Evolutionary conservation across 1,284 basidiomycete species (phyloP).

Genomic region (Schizopora paradoxa): DNA sequence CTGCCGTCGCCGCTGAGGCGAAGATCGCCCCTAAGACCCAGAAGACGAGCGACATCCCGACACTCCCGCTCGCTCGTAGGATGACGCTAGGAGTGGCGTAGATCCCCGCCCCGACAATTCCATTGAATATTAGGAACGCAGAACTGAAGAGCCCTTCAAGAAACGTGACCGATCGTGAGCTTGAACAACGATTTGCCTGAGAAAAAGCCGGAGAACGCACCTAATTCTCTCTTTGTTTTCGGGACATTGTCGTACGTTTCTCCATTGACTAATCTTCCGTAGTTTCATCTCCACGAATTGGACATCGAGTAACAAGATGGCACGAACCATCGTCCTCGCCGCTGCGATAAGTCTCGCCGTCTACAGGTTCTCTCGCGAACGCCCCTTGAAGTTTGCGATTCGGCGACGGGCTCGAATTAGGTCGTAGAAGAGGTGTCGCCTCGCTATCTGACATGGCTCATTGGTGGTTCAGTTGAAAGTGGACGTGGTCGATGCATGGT

Average conservation of each 20-base stretch:
- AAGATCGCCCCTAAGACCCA: conserved; percentile 66
- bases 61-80: conserved; percentile 56
- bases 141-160: conserved; percentile 56
- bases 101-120: conserved; percentile 76
- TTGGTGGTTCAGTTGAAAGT: no score
- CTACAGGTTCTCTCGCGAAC: no score
- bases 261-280: no score
- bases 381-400: no score
- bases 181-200: background rate
- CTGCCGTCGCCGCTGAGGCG: conserved; percentile 57
- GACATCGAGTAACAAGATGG: no score
- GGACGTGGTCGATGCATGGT: no score
- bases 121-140: conserved; percentile 68
- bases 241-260: conserved; percentile 25
- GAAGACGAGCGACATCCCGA: conserved; percentile 59
- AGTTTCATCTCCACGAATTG: no score
- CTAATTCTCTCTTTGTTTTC: conserved; percentile 21
- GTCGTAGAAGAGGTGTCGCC: no score
- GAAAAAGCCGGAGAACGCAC: conserved; percentile 1
- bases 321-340: no score
- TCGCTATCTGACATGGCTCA: no score
- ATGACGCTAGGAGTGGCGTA: conserved; percentile 71
- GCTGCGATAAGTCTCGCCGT: no score
- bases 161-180: background rate
- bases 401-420: no score